phyloP scores from a whole-genome alignment of 148 eudicot genomes.

The Vaccinium corymbosum region DNA sequence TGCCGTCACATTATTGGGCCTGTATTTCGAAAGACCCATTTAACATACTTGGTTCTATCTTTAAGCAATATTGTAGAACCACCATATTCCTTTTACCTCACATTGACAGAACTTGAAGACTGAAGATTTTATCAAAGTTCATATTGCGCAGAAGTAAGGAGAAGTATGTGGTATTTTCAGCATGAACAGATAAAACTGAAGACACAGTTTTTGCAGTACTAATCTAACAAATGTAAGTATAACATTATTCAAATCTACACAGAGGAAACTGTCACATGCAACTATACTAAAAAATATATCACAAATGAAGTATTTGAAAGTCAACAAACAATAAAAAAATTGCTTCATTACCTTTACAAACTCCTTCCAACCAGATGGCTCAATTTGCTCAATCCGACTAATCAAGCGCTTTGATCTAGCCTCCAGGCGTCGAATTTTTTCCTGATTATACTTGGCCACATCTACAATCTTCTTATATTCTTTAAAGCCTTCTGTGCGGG shows the following conservation, averaged over 20 bases:
- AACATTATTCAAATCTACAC: neutral
- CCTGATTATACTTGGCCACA: slow-evolving; percentile 63
- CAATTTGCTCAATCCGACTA: slow-evolving; percentile 84
- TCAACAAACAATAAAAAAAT: neutral
- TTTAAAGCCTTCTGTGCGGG: slow-evolving; percentile 85
- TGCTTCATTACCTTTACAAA: slow-evolving; percentile 72
- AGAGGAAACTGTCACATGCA: neutral
- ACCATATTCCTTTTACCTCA: neutral
- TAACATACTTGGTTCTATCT: neutral
- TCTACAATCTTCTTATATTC: slow-evolving; percentile 85
- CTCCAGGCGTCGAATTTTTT: slow-evolving; percentile 79
- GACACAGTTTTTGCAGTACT: neutral
- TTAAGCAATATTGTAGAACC: neutral
- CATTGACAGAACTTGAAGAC: neutral
- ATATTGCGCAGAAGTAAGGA: neutral
- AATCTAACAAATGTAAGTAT: neutral
- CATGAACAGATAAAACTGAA: neutral
- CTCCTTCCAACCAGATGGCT: slow-evolving; percentile 99
- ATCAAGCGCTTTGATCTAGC: slow-evolving; percentile 69
- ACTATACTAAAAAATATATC: neutral
- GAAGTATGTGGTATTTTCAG: neutral
- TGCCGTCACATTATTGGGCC: neutral
- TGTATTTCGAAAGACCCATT: neutral
- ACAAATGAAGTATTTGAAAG: neutral
- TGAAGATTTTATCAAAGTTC: neutral